Conservation (phyloP, 352 stramenopile species). For the Globisporangium radiosum region DNA sequence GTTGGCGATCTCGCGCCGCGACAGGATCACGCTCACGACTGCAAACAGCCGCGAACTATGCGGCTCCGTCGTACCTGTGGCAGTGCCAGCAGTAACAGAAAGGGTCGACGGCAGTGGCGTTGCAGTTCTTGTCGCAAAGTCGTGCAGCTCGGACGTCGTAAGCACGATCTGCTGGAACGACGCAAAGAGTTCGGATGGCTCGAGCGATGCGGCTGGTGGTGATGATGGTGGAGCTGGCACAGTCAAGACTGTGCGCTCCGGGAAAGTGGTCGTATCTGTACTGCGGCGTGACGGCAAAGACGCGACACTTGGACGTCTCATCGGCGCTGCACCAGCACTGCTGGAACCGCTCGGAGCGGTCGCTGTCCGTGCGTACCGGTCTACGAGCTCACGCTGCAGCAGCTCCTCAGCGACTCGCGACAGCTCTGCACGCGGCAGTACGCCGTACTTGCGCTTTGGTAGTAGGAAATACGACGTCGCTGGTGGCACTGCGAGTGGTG, state of each 20-base stretch:
- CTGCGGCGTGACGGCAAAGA: neutral
- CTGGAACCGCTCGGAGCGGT: neutral
- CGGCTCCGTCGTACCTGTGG: neutral
- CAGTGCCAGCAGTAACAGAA: too few relatives aligned
- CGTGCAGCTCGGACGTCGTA: conserved; percentile 6
- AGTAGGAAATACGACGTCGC: conserved; percentile 23
- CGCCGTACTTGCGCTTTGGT: conserved; percentile 29
- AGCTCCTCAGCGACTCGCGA: conserved; percentile 22
- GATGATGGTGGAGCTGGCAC: neutral
- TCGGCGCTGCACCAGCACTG: neutral
- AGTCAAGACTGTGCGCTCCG: conserved; percentile 2
- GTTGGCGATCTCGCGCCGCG: conserved; percentile 31
- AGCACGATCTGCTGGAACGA: conserved; percentile 33
- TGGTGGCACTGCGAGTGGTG: neutral
- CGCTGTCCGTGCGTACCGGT: conserved; percentile 13
- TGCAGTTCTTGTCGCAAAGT: neutral
- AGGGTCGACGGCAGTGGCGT: too few relatives aligned
- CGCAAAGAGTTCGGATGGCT: conserved; percentile 16
- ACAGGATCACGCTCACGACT: conserved; percentile 51
- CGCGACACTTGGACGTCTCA: too few relatives aligned
- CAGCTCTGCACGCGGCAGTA: conserved; percentile 24
- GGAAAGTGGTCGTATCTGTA: neutral
- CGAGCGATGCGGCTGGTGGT: neutral
- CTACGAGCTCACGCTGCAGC: conserved; percentile 24
- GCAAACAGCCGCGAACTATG: conserved; percentile 22